Evolutionary conservation across 2,329 filamentous ascomycete genomes (phyloP).

Genomic region (Colletotrichum orchidophilum): DNA sequence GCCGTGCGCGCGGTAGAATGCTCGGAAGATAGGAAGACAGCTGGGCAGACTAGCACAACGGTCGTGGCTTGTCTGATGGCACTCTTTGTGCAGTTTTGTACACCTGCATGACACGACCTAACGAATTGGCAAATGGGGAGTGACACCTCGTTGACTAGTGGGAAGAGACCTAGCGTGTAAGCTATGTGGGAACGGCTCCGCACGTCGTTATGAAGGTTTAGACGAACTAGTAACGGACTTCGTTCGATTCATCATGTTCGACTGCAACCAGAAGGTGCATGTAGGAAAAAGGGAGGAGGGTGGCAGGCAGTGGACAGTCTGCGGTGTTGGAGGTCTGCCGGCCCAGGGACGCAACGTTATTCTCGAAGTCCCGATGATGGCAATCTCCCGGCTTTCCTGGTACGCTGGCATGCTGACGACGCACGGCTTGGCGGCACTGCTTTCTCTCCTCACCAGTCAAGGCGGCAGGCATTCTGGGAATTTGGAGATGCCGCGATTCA

Average conservation of each 20-base stretch:
- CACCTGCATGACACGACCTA: not conserved
- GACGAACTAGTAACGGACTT: conserved; percentile 10
- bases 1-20: conserved; percentile 12
- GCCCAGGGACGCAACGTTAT: not conserved
- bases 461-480: not conserved
- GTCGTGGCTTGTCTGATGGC: not conserved
- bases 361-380: not conserved
- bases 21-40: not conserved
- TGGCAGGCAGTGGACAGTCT: not conserved
- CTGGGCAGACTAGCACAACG: not conserved
- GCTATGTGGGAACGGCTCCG: not conserved
- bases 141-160: not conserved
- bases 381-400: not conserved
- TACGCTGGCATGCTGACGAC: not conserved
- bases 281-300: conserved; percentile 13
- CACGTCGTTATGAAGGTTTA: not conserved
- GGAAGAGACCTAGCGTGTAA: not conserved
- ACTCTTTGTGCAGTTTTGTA: not conserved
- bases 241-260: not conserved
- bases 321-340: conserved; percentile 34
- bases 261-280: not conserved
- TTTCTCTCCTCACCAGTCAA: not conserved
- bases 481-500: conserved; percentile 15
- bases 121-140: not conserved
- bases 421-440: not conserved